These are phyloP conservation scores for Salvia sclarea DNA, from an alignment of 305 asterid genomes.

Conservation along the genomic window DNA sequence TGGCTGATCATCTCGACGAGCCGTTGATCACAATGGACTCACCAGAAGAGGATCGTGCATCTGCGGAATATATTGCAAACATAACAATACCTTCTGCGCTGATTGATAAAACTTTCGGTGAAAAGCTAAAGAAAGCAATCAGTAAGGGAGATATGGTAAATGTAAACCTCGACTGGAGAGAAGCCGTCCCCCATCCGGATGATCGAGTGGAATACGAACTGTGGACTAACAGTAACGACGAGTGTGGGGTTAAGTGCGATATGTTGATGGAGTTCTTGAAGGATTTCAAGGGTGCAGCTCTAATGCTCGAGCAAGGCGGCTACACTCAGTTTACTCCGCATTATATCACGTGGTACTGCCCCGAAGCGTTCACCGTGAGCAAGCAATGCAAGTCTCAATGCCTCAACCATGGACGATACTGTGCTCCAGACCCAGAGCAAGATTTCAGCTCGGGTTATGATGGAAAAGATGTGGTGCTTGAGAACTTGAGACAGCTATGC, in stretches of 20 bases:
- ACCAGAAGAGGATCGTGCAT: conserved; percentile 70
- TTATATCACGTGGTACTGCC: conserved; percentile 97
- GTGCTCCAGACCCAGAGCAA: conserved; percentile 98
- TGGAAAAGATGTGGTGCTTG: conserved; percentile 87
- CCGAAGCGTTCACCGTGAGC: conserved; percentile 80
- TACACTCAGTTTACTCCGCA: conserved; percentile 95
- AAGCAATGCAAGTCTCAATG: conserved; percentile 96
- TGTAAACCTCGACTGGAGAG: conserved; percentile 93
- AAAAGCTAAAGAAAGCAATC: conserved; percentile 63
- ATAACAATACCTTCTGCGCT: conserved; percentile 91
- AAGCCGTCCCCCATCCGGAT: conserved; percentile 95
- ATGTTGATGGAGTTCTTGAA: conserved; percentile 87
- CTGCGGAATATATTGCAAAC: conserved; percentile 64
- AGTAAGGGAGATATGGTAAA: conserved; percentile 69
- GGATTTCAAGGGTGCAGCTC: conserved; percentile 95
- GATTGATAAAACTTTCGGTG: conserved; percentile 66
- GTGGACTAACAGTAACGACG: conserved; percentile 93
- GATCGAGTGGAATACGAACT: conserved; percentile 91
- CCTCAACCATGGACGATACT: conserved; percentile 89
- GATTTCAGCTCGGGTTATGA: conserved; percentile 92
- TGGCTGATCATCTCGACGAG: conserved; percentile 71
- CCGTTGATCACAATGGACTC: conserved; percentile 81
- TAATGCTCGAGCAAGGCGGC: conserved; percentile 94
- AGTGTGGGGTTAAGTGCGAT: conserved; percentile 91
- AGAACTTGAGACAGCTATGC: conserved; percentile 89